These are phyloP conservation scores for Neurospora sp. DNA, from an alignment of 495 filamentous ascomycete species.

Conservation along the genomic window DNA sequence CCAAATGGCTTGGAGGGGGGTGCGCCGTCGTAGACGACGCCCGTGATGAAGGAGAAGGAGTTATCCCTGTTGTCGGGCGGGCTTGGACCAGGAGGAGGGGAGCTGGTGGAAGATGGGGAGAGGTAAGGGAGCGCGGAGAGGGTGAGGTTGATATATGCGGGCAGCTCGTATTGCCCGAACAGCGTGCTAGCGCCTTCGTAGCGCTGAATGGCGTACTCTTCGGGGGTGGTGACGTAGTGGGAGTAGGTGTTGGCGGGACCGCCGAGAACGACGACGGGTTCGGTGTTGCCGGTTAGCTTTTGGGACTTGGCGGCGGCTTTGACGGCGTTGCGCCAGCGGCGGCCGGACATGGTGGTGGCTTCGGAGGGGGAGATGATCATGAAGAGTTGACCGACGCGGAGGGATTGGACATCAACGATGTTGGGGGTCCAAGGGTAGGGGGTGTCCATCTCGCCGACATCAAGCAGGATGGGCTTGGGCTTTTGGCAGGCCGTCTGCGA, in stretches of 20 bases:
- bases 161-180: constrained; percentile 71
- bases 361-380: constrained; percentile 82
- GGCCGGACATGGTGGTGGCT: constrained; percentile 88
- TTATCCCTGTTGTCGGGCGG: constrained; percentile 71
- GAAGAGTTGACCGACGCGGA: constrained; percentile 85
- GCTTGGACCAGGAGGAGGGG: constrained; percentile 47
- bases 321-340: constrained; percentile 77
- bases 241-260: constrained; percentile 90
- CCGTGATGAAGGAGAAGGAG: constrained; percentile 68
- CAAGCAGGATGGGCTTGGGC: constrained; percentile 80
- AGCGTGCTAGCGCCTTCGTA: constrained; percentile 96
- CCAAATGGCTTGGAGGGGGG: constrained; percentile 64
- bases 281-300: constrained; percentile 14
- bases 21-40: constrained; percentile 65
- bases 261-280: constrained; percentile 57
- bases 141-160: constrained; percentile 81
- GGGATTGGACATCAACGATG: constrained; percentile 80
- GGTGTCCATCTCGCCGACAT: constrained; percentile 64
- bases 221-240: constrained; percentile 82
- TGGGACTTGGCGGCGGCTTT: constrained; percentile 33
- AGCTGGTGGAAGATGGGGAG: constrained; percentile 32
- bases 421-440: constrained; percentile 90
- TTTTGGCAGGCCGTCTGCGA: constrained; percentile 68
- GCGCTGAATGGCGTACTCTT: constrained; percentile 83
- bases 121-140: constrained; percentile 63